A percentile compares a stretch with the other conserved stretches of the same genome.
Conservation (phyloP, 73 alveolate species). For the Tetrahymena malaccensis region DNA sequence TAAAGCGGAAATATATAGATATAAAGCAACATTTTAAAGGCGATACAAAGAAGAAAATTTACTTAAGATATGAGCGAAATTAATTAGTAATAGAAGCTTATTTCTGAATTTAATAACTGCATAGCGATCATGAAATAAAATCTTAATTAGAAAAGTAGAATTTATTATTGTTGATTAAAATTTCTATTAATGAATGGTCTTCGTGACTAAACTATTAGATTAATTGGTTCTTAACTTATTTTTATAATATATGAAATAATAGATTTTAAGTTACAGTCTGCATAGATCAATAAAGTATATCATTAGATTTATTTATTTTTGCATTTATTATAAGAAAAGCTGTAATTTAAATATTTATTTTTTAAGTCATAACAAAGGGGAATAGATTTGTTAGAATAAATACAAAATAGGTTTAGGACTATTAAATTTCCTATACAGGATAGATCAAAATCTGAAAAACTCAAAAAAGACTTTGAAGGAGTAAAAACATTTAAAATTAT, state of each 20-base stretch:
- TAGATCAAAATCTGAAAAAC: background rate
- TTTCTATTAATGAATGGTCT: background rate
- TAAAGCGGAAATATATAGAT: background rate
- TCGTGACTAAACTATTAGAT: background rate
- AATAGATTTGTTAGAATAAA: background rate
- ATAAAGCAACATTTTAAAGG: background rate
- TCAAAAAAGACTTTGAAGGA: background rate
- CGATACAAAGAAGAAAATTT: background rate
- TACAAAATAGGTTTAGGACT: background rate
- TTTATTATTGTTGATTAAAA: background rate
- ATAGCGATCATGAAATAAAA: background rate
- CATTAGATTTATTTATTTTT: background rate
- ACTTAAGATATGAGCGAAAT: background rate
- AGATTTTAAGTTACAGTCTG: background rate
- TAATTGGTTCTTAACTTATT: background rate
- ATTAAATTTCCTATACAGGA: background rate
- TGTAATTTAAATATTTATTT: background rate
- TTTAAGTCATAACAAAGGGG: background rate
- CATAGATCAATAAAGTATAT: background rate
- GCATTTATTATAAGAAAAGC: background rate
- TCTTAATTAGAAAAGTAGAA: background rate
- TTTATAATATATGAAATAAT: background rate
- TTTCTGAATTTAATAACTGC: background rate
- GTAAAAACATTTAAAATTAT: background rate
- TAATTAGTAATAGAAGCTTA: background rate